A percentile compares a stretch with the other conserved stretches of the same genome.
Evolutionary conservation across 768 basidiomycete genomes (phyloP).

Genomic region (Royoungia palumana): DNA sequence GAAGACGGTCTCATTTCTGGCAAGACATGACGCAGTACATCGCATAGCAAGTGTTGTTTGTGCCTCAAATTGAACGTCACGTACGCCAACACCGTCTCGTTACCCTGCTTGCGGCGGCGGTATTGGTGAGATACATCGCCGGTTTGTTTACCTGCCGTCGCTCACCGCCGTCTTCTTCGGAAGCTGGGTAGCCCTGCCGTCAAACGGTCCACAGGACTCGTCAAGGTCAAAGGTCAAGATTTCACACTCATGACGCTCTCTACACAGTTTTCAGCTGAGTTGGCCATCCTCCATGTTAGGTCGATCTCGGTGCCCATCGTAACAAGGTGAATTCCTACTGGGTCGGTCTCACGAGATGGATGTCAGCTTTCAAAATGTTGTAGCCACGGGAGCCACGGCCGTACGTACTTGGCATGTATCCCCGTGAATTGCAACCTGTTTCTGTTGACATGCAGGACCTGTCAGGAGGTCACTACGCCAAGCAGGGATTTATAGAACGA

Average conservation of each 20-base stretch:
- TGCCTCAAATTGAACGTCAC: no score
- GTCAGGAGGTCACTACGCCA: conserved; percentile 48
- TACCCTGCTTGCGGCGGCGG: conserved; percentile 2
- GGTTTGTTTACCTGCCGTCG: no score
- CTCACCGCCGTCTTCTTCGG: no score
- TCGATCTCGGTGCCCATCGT: neutral
- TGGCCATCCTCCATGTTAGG: neutral
- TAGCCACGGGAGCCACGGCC: conserved; percentile 46
- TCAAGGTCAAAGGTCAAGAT: conserved; percentile 48
- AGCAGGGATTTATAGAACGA: conserved; percentile 53
- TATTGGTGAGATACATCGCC: conserved; percentile 17
- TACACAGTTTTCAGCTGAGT: conserved; percentile 54
- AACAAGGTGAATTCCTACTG: conserved; percentile 55
- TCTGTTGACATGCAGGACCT: neutral
- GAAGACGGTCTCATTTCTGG: no score
- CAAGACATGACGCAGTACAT: no score
- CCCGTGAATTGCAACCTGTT: neutral
- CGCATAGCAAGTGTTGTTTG: no score
- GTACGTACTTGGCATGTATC: conserved; percentile 47
- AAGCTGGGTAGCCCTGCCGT: conserved; percentile 1
- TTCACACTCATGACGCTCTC: conserved; percentile 47
- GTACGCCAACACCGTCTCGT: no score
- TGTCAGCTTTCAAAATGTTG: conserved; percentile 53
- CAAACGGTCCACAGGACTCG: conserved; percentile 31
- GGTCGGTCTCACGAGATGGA: conserved; percentile 55